Evolutionary conservation across 2,329 filamentous ascomycete species (phyloP).

Genomic region (Helotiales sp.): DNA sequence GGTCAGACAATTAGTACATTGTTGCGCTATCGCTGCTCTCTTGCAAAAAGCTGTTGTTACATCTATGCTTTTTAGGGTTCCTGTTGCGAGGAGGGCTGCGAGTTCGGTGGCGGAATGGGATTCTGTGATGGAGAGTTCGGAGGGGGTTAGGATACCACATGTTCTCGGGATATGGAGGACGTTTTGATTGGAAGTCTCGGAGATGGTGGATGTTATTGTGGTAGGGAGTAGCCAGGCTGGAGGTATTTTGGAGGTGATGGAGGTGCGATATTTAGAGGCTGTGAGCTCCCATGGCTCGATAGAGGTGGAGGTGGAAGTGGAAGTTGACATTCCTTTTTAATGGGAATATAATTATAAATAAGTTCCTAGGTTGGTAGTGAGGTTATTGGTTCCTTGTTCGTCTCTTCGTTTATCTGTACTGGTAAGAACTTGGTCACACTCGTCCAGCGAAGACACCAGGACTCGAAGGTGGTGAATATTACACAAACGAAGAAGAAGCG

Average conservation of each 20-base stretch:
- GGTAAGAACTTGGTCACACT: too few species aligned
- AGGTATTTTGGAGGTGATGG: background rate
- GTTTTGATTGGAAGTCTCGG: background rate
- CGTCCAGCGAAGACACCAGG: too few species aligned
- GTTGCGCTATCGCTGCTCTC: slow-evolving; percentile 8
- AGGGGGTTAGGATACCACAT: slow-evolving; percentile 20
- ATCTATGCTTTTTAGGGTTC: background rate
- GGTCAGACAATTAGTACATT: slow-evolving; percentile 4
- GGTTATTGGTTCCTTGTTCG: too few species aligned
- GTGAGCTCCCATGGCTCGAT: background rate
- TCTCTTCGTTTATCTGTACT: too few species aligned
- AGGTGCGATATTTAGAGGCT: background rate
- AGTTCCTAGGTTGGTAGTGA: too few species aligned
- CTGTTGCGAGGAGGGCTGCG: slow-evolving; percentile 16
- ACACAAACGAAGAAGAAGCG: too few species aligned
- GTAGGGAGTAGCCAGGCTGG: background rate
- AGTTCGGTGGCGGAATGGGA: slow-evolving; percentile 27
- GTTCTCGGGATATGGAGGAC: slow-evolving; percentile 12
- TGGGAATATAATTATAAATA: too few species aligned
- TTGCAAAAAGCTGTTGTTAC: slow-evolving; percentile 9
- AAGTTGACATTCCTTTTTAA: too few species aligned
- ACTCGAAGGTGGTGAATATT: too few species aligned
- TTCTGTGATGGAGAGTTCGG: slow-evolving; percentile 23
- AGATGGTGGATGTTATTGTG: background rate
- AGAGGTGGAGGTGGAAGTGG: too few species aligned